Conservation (phyloP, 257 asterid genomes). For the Solanum bulbocastanum region DNA sequence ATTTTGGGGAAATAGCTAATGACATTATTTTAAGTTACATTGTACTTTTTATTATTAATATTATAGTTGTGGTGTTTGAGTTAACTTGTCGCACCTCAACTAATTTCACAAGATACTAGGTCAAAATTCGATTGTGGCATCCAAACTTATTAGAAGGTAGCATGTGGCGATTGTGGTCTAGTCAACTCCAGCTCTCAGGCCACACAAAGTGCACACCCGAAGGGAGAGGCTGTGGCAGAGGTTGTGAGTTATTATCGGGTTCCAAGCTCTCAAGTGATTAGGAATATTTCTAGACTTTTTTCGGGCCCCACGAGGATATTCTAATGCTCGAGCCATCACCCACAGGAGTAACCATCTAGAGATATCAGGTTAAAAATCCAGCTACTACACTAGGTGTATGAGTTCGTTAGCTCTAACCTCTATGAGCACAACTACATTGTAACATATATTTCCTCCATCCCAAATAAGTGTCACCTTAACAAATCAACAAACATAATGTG, state of each 20-base stretch:
- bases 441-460: not conserved
- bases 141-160: not conserved
- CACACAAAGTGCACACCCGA: accelerated
- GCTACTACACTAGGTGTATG: not conserved
- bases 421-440: not conserved
- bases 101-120: not conserved
- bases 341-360: not conserved
- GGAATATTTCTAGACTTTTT: not conserved
- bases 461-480: not conserved
- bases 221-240: too few relatives aligned
- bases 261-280: not conserved
- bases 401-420: not conserved
- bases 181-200: not conserved
- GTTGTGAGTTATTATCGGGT: accelerated
- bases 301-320: not conserved
- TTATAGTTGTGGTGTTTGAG: not conserved
- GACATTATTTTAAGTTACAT: not conserved
- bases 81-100: not conserved
- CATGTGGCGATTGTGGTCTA: not conserved
- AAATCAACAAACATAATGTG: too few relatives aligned
- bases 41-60: not conserved
- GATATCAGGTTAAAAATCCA: not conserved
- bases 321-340: not conserved
- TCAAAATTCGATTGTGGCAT: not conserved
- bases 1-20: not conserved